Percentiles rank a stretch among this genome's conserved stretches.
phyloP scores from a whole-genome alignment of 2,329 filamentous ascomycete genomes.

The Colletotrichum sublineola region DNA sequence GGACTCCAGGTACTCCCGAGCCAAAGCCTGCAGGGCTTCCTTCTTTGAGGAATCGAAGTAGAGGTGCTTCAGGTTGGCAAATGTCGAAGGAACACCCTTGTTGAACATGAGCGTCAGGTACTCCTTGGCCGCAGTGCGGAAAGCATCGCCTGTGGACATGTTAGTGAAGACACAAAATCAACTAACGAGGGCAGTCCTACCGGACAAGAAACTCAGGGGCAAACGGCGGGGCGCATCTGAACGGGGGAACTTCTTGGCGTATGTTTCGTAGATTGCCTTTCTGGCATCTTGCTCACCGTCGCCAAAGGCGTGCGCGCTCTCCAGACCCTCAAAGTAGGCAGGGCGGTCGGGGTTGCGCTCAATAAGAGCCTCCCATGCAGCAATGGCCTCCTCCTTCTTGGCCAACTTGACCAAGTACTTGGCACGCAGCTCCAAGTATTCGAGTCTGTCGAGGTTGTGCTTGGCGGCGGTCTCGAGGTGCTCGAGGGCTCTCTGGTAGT shows the following conservation, averaged over 20 bases:
- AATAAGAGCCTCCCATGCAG: slow-evolving; percentile 83
- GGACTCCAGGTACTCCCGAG: slow-evolving; percentile 80
- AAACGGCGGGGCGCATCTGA: slow-evolving; percentile 88
- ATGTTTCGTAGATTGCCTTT: slow-evolving; percentile 81
- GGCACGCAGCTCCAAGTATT: slow-evolving; percentile 87
- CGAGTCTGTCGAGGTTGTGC: slow-evolving; percentile 84
- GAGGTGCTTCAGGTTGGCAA: slow-evolving; percentile 95
- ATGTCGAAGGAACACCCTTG: slow-evolving; percentile 95
- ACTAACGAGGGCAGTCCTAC: slow-evolving; percentile 54
- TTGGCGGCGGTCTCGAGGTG: slow-evolving; percentile 85
- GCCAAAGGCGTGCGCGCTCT: slow-evolving; percentile 57
- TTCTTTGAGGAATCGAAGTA: slow-evolving; percentile 85
- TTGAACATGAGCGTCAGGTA: slow-evolving; percentile 89
- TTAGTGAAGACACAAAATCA: slow-evolving; percentile 42
- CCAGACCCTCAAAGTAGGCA: slow-evolving; percentile 84
- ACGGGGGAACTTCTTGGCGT: slow-evolving; percentile 83
- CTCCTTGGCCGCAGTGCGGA: slow-evolving; percentile 79
- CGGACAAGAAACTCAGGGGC: slow-evolving; percentile 89
- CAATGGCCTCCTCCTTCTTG: slow-evolving; percentile 82
- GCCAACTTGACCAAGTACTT: slow-evolving; percentile 85
- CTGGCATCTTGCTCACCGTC: slow-evolving; percentile 71
- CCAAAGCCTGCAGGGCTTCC: slow-evolving; percentile 79
- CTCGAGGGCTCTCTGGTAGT: slow-evolving; percentile 85
- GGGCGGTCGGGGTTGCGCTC: slow-evolving; percentile 91
- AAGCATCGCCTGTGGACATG: slow-evolving; percentile 75